phyloP scores from a whole-genome alignment of 345 rosid genomes.

The Brassica rapa region DNA sequence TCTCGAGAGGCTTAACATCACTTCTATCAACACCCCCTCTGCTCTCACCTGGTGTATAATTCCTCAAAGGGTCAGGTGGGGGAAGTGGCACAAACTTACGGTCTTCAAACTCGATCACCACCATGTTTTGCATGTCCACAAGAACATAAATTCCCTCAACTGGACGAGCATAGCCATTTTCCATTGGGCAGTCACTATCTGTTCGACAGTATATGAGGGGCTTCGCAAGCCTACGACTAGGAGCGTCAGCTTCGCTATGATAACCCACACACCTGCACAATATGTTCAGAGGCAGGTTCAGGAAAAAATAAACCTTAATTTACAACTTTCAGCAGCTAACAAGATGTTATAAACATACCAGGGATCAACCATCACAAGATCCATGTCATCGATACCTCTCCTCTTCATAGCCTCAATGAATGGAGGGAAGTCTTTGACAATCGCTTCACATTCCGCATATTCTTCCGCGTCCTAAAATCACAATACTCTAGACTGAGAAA shows the following conservation, averaged over 20 bases:
- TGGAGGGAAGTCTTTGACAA: constrained; percentile 78
- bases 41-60: constrained; percentile 84
- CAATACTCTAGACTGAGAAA: constrained; percentile 10
- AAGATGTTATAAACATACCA: constrained; percentile 51
- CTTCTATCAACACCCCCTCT: constrained; percentile 93
- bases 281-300: constrained; percentile 6
- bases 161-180: constrained; percentile 95
- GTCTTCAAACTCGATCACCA: constrained; percentile 82
- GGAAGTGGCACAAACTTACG: constrained; percentile 87
- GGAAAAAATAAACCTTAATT: constrained; percentile 2
- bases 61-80: constrained; percentile 85
- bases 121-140: constrained; percentile 93
- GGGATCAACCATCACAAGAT: constrained; percentile 88
- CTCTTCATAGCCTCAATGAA: constrained; percentile 87
- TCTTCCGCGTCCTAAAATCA: constrained; percentile 68
- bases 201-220: constrained; percentile 92
- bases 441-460: constrained; percentile 93
- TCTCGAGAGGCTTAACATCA: constrained; percentile 84
- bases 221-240: constrained; percentile 81
- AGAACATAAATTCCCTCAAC: constrained; percentile 85
- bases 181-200: constrained; percentile 93
- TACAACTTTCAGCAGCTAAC: constrained; percentile 21
- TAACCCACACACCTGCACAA: constrained; percentile 79
- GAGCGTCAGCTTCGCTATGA: constrained; percentile 79
- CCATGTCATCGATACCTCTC: constrained; percentile 93